Conservation (phyloP, 2,329 filamentous ascomycete genomes). For the Microcera coccophila region DNA sequence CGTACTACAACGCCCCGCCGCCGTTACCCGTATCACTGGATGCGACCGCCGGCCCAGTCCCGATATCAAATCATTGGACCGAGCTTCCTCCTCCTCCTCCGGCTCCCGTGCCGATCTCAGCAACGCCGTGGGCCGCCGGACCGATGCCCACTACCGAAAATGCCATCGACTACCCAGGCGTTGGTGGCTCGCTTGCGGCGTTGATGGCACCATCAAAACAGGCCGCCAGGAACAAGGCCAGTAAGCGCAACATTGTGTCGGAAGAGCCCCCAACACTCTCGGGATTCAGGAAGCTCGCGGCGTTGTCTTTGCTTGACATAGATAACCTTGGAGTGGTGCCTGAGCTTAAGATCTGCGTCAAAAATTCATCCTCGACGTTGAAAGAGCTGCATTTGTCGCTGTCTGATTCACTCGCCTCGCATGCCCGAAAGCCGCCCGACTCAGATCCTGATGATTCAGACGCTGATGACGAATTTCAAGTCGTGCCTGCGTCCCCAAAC, state of each 20-base stretch:
- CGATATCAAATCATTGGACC: constrained; percentile 31
- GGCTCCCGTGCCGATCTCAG: constrained; percentile 14
- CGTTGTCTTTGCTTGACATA: constrained; percentile 56
- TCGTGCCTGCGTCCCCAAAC: constrained; percentile 33
- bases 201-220: constrained; percentile 36
- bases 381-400: constrained; percentile 56
- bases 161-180: background rate
- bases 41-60: constrained; percentile 22
- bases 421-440: constrained; percentile 37
- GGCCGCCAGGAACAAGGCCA: constrained; percentile 29
- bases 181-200: constrained; percentile 26
- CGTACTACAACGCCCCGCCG: constrained; percentile 49
- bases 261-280: constrained; percentile 52
- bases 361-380: constrained; percentile 52
- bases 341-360: constrained; percentile 54
- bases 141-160: background rate
- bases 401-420: constrained; percentile 47
- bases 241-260: constrained; percentile 28
- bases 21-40: constrained; percentile 39
- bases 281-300: constrained; percentile 53
- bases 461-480: constrained; percentile 52
- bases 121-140: constrained; percentile 7
- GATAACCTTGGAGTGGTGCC: constrained; percentile 53
- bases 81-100: constrained; percentile 24
- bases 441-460: constrained; percentile 49